These are phyloP conservation scores for Calocybe gangraenosa DNA, from an alignment of 768 basidiomycete genomes.

Conservation along the genomic window DNA sequence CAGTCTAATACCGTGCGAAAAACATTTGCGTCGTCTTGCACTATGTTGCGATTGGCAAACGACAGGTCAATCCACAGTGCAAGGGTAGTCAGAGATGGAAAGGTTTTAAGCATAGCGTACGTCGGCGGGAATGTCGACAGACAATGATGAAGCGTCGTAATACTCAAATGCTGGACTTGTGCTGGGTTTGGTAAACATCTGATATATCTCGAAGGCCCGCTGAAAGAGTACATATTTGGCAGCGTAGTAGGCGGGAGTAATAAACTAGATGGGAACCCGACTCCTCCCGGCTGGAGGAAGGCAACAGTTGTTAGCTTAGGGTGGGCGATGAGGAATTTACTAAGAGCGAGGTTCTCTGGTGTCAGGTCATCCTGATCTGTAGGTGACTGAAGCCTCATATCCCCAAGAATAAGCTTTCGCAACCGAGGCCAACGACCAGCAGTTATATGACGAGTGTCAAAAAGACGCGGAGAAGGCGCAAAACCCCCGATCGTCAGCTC, in stretches of 20 bases:
- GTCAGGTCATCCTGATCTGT: slow-evolving; percentile 18
- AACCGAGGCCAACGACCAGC: slow-evolving; percentile 33
- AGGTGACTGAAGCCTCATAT: slow-evolving; percentile 22
- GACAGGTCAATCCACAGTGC: slow-evolving; percentile 34
- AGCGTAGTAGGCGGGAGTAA: slow-evolving; percentile 21
- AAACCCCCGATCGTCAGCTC: slow-evolving; percentile 30
- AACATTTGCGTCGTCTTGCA: slow-evolving; percentile 26
- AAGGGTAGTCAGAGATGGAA: slow-evolving; percentile 24
- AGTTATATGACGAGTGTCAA: slow-evolving; percentile 33
- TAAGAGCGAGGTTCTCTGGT: slow-evolving; percentile 24
- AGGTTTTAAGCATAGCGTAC: slow-evolving; percentile 23
- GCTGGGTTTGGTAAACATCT: slow-evolving; percentile 24
- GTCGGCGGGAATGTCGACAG: slow-evolving; percentile 28
- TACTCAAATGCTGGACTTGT: slow-evolving; percentile 23
- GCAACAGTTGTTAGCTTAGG: slow-evolving; percentile 23
- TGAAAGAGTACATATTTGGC: slow-evolving; percentile 26
- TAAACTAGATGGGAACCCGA: slow-evolving; percentile 23
- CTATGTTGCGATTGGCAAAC: slow-evolving; percentile 20
- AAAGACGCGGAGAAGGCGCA: slow-evolving; percentile 34
- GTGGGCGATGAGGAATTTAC: slow-evolving; percentile 29
- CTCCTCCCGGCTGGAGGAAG: slow-evolving; percentile 28
- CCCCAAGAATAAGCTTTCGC: slow-evolving; percentile 29
- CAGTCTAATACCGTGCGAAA: slow-evolving; percentile 24
- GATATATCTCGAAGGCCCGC: slow-evolving; percentile 27
- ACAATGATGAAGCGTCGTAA: slow-evolving; percentile 30